These are phyloP conservation scores for Ambrosiella xylebori DNA, from an alignment of 2,329 filamentous ascomycete genomes.

Conservation along the genomic window DNA sequence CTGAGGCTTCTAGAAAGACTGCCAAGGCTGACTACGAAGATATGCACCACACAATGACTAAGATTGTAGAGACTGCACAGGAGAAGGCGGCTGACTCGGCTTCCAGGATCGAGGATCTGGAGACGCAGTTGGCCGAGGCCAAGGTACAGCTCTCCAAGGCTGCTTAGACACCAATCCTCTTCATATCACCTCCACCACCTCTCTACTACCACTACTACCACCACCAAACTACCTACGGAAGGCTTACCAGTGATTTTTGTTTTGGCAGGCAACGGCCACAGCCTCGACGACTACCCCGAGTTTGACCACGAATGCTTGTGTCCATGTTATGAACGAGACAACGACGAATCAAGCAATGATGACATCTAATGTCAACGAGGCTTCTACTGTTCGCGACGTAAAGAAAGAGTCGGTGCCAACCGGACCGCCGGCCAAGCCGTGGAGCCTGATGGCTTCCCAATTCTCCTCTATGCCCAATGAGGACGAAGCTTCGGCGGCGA, in stretches of 20 bases:
- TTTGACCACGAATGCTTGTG: background rate
- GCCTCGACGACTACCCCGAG: constrained; percentile 7
- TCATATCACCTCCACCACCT: constrained; percentile 10
- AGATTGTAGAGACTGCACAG: constrained; percentile 41
- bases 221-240: constrained; percentile 12
- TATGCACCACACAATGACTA: constrained; percentile 44
- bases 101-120: constrained; percentile 43
- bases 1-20: constrained; percentile 36
- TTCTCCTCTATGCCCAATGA: constrained; percentile 28
- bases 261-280: constrained; percentile 12
- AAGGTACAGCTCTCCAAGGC: constrained; percentile 27
- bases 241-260: constrained; percentile 14
- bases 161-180: constrained; percentile 12
- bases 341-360: background rate
- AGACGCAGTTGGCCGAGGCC: constrained; percentile 45
- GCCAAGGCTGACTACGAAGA: constrained; percentile 43
- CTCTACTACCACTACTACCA: constrained; percentile 10
- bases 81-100: constrained; percentile 32
- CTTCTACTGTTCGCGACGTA: background rate
- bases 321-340: constrained; percentile 4
- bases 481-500: constrained; percentile 13
- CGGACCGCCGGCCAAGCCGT: constrained; percentile 17
- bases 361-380: background rate
- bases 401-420: constrained; percentile 24
- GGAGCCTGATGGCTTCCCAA: constrained; percentile 37